Conservation (phyloP, 495 filamentous ascomycete genomes). For the Annulohypoxylon bovei region DNA sequence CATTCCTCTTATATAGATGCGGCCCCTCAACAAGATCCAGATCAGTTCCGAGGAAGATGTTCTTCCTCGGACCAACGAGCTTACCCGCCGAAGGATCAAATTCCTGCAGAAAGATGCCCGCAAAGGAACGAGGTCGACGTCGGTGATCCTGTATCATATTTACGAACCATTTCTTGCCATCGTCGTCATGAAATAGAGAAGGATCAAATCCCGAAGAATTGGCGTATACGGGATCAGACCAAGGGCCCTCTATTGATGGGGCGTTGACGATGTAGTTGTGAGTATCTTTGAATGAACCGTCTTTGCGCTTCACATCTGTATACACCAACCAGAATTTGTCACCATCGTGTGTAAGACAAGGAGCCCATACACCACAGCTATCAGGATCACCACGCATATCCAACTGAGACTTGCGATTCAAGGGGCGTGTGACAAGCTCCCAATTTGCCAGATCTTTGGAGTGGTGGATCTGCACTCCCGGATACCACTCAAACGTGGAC, state of each 20-base stretch:
- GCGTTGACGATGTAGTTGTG: conserved; percentile 65
- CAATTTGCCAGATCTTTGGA: conserved; percentile 68
- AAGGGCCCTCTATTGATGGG: conserved; percentile 59
- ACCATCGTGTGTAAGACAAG: conserved; percentile 67
- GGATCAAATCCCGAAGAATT: conserved; percentile 68
- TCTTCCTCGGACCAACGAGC: conserved; percentile 59
- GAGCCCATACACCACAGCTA: conserved; percentile 72
- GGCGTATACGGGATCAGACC: conserved; percentile 64
- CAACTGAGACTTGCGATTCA: conserved; percentile 67
- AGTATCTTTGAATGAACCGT: conserved; percentile 64
- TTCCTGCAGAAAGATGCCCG: conserved; percentile 61
- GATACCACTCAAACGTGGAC: conserved; percentile 71
- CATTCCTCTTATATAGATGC: conserved; percentile 67
- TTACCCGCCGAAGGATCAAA: conserved; percentile 56
- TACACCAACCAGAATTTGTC: conserved; percentile 67
- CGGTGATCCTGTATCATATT: conserved; percentile 66
- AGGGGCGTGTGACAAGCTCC: conserved; percentile 66
- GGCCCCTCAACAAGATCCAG: conserved; percentile 68
- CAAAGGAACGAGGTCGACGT: conserved; percentile 54
- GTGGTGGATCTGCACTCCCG: conserved; percentile 68
- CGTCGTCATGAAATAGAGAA: conserved; percentile 66
- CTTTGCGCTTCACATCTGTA: conserved; percentile 66
- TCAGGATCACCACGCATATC: conserved; percentile 68
- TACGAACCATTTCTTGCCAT: conserved; percentile 64
- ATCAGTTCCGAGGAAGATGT: conserved; percentile 65